These are phyloP conservation scores for Pyrus bretschneideri DNA, from an alignment of 306 rosid genomes.

Conservation along the genomic window DNA sequence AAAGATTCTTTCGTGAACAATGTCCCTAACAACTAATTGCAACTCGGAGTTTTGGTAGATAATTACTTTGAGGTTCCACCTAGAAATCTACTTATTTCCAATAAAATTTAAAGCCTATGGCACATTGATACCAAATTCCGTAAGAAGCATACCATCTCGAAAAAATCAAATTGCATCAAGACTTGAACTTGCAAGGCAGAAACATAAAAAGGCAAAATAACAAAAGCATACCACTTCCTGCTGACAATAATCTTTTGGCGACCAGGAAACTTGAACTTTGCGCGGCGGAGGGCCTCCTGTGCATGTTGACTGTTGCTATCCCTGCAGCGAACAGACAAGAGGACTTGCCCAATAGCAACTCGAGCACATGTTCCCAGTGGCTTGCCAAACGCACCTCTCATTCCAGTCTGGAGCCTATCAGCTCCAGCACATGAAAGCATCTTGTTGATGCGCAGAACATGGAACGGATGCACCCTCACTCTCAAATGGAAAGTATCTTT, in stretches of 20 bases:
- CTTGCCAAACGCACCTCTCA: constrained; percentile 92
- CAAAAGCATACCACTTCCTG: constrained; percentile 60
- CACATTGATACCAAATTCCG: neutral
- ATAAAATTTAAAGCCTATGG: too few relatives aligned
- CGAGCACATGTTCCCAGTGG: constrained; percentile 76
- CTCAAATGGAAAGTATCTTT: constrained; percentile 79
- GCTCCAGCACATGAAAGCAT: constrained; percentile 98
- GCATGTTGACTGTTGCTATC: constrained; percentile 66
- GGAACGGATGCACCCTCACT: constrained; percentile 83
- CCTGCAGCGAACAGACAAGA: constrained; percentile 67
- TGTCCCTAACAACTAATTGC: too few relatives aligned
- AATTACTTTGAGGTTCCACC: too few relatives aligned
- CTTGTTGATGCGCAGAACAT: constrained; percentile 80
- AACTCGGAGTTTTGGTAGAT: too few relatives aligned
- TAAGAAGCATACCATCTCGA: neutral
- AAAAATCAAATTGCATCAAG: neutral
- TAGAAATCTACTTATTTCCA: too few relatives aligned
- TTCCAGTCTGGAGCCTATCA: constrained; percentile 84
- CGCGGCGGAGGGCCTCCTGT: constrained; percentile 86
- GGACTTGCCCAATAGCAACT: constrained; percentile 79
- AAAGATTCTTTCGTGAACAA: neutral
- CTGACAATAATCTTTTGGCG: constrained; percentile 77
- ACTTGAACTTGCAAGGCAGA: neutral
- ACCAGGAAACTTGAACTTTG: constrained; percentile 76
- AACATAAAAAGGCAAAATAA: neutral